These are phyloP conservation scores for Sarocladiaceae sp. DNA, from an alignment of 2,329 filamentous ascomycete genomes.

Conservation along the genomic window DNA sequence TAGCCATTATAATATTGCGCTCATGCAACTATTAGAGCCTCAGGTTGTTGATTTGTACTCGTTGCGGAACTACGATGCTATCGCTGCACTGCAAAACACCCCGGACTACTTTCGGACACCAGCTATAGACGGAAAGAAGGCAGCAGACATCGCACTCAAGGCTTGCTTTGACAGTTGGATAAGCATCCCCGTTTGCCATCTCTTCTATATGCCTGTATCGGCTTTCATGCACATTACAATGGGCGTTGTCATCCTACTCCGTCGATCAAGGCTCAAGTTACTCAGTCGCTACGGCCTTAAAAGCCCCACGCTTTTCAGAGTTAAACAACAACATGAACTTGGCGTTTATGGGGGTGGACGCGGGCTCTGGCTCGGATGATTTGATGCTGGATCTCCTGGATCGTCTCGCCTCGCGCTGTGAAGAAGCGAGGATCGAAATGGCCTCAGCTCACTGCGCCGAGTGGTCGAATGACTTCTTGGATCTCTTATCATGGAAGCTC, in stretches of 20 bases:
- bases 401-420: constrained; percentile 11
- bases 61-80: constrained; percentile 8
- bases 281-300: constrained; percentile 10
- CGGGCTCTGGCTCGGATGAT: constrained; percentile 10
- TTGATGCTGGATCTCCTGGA: constrained; percentile 13
- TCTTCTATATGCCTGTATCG: constrained; percentile 11
- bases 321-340: background rate
- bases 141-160: constrained; percentile 11
- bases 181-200: constrained; percentile 10
- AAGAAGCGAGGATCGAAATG: constrained; percentile 13
- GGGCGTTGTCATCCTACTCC: constrained; percentile 10
- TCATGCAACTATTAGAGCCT: constrained; percentile 12
- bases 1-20: constrained; percentile 12
- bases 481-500: constrained; percentile 12
- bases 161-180: constrained; percentile 14
- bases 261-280: constrained; percentile 10
- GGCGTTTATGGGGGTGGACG: background rate
- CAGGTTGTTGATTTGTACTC: constrained; percentile 10
- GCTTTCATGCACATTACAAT: constrained; percentile 12
- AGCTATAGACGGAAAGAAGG: constrained; percentile 9
- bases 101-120: constrained; percentile 11
- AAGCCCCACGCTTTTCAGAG: constrained; percentile 1
- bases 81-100: constrained; percentile 11
- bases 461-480: constrained; percentile 12
- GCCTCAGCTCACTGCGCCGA: constrained; percentile 12